Evolutionary conservation across 495 filamentous ascomycete species (phyloP), one percentile per base, ranked within the genome.

Genomic region (Neurospora sp.): DNA sequence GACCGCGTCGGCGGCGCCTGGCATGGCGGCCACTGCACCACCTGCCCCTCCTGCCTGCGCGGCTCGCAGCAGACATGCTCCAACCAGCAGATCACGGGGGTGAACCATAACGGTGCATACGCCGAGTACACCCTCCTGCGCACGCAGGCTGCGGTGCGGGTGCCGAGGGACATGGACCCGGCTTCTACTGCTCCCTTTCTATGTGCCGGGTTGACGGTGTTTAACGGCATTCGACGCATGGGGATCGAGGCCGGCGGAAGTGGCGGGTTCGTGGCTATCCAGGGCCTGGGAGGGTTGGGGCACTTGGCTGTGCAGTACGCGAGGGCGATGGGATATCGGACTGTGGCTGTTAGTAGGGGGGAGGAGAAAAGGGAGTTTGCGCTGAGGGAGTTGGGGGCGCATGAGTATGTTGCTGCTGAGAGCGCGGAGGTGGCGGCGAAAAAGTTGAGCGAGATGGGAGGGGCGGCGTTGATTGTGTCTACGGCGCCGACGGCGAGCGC

Each of bases 141-240:
- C 37, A 80, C 79, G 12, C 90, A 92, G 77, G 88, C 90, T 27
- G 87, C 82, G 0, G 89, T 90, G 1, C 82, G 83, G 35, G 83
- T 92, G 70, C 89, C 89, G 8, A 59, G 75, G 8, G 83, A 89
- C 68, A 78, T 86, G 20, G 84, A 89, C 73, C 83, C 89, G 0
- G 88, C 84, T 7, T 79, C 87, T 69, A 86, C 83, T 40, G 90
- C 89, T 0, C 90, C 90, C 0, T 84, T 92, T 12, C 85, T 92
- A 9, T 92, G 90, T 78, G 89, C 90, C 0, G 90, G 90, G 42
- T 85, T 90, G 40, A 91, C 89, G 12, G 88, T 89, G 37, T 92
- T 91, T 84, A 92, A 91, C 80, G 84, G 84, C 4, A 89, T 92
- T 70, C 85, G 90, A 38, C 84, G 87, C 70, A 84, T 89, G 83